Conservation (phyloP, 2,329 filamentous ascomycete genomes). For the Aspergillus tamarii region DNA sequence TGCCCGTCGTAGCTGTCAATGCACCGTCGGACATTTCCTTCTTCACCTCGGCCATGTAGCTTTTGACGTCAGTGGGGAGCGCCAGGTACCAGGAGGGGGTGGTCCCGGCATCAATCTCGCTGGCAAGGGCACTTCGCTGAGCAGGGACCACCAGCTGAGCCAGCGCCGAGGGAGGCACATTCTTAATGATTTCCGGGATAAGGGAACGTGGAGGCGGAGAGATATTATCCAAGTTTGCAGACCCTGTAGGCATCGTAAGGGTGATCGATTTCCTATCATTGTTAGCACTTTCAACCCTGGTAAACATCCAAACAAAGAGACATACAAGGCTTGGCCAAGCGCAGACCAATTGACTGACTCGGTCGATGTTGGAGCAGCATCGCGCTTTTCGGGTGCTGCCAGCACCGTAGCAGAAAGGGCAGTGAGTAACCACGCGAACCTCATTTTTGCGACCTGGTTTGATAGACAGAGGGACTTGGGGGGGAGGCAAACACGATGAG, state of each 20-base stretch:
- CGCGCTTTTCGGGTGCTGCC: constrained; percentile 19
- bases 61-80: constrained; percentile 36
- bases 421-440: constrained; percentile 16
- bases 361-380: constrained; percentile 3
- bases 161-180: constrained; percentile 34
- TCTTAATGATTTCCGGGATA: constrained; percentile 34
- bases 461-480: not conserved
- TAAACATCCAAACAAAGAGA: not conserved
- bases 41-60: constrained; percentile 36
- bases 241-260: constrained; percentile 20
- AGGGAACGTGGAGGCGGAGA: constrained; percentile 34
- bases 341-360: constrained; percentile 23
- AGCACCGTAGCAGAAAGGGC: constrained; percentile 21
- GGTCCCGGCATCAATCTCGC: constrained; percentile 34
- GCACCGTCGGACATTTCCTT: constrained; percentile 32
- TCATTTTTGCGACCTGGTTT: constrained; percentile 20
- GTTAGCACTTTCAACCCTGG: constrained; percentile 5
- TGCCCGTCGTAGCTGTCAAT: constrained; percentile 25
- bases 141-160: constrained; percentile 33
- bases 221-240: constrained; percentile 36
- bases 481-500: not conserved
- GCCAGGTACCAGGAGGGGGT: constrained; percentile 37
- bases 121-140: constrained; percentile 34
- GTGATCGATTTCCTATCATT: constrained; percentile 17
- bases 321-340: constrained; percentile 26